These are phyloP conservation scores for Rhipidocladum racemiflorum DNA, from an alignment of 176 grass and related monocot species.

Conservation along the genomic window DNA sequence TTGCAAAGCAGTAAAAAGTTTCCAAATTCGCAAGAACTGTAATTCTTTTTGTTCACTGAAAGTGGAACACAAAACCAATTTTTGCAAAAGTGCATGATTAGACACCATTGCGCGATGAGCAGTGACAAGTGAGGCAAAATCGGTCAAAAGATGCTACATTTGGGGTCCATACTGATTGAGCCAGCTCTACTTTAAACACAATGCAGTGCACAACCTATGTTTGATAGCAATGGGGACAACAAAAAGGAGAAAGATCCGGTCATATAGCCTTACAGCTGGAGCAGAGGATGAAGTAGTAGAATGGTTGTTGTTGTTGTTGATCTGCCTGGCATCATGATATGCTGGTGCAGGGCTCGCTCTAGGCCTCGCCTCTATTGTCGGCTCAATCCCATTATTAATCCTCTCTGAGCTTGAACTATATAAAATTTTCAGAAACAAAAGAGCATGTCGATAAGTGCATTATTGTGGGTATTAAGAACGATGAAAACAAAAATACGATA, in stretches of 20 bases:
- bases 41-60: background rate
- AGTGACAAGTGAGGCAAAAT: background rate
- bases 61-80: conserved; percentile 5
- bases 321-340: conserved; percentile 31
- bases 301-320: conserved; percentile 25
- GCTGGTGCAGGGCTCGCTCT: conserved; percentile 41
- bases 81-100: background rate
- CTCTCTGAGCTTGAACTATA: conserved; percentile 37
- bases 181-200: conserved; percentile 16
- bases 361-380: conserved; percentile 29
- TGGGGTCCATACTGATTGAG: background rate
- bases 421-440: conserved; percentile 27
- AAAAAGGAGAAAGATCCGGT: background rate
- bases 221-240: background rate
- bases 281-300: conserved; percentile 37
- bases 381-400: conserved; percentile 19
- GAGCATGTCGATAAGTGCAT: background rate
- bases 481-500: background rate
- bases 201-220: background rate
- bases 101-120: background rate
- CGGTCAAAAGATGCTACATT: conserved; percentile 11
- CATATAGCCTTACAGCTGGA: conserved; percentile 40
- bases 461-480: background rate
- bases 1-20: background rate
- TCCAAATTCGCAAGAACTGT: background rate